Percentiles rank a stretch among this genome's conserved stretches.
These are phyloP conservation scores for Berberis thunbergii DNA, from an alignment of 164 flowering plant genomes.

Conservation along the genomic window DNA sequence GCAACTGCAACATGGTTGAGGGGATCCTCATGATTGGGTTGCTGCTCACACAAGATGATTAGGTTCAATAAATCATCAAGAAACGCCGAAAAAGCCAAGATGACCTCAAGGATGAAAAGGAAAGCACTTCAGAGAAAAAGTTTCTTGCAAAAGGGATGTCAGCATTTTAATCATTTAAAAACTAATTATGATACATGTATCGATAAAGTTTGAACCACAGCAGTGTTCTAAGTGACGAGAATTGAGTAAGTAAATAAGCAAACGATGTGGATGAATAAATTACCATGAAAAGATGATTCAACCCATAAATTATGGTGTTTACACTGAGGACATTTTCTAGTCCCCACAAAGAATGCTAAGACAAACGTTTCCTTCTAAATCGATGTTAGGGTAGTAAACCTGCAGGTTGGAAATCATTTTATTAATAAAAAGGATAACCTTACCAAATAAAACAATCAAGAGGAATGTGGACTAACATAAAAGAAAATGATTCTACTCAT, in stretches of 20 bases:
- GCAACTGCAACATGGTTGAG: constrained; percentile 74
- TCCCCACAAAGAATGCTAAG: constrained; percentile 77
- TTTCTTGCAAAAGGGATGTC: too few species aligned
- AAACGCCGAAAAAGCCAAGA: neutral
- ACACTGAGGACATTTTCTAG: constrained; percentile 75
- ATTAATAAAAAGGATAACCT: neutral
- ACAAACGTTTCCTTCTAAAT: constrained; percentile 80
- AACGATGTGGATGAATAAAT: neutral
- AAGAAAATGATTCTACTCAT: neutral
- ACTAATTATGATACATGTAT: too few species aligned
- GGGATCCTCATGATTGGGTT: constrained; percentile 76
- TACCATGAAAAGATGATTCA: constrained; percentile 72
- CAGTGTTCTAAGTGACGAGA: neutral
- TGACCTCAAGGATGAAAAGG: neutral
- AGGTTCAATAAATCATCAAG: neutral
- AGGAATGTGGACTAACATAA: neutral
- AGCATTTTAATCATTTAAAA: too few species aligned
- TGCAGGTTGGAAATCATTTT: constrained; percentile 13
- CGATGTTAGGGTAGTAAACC: constrained; percentile 85
- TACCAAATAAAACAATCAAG: neutral
- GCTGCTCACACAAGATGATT: constrained; percentile 24
- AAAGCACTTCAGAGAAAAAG: neutral
- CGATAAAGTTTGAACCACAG: neutral
- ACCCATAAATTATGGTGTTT: constrained; percentile 62
- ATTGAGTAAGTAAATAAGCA: neutral